Evolutionary conservation across 257 asterid genomes (phyloP).

Genomic region (Petrea volubilis): DNA sequence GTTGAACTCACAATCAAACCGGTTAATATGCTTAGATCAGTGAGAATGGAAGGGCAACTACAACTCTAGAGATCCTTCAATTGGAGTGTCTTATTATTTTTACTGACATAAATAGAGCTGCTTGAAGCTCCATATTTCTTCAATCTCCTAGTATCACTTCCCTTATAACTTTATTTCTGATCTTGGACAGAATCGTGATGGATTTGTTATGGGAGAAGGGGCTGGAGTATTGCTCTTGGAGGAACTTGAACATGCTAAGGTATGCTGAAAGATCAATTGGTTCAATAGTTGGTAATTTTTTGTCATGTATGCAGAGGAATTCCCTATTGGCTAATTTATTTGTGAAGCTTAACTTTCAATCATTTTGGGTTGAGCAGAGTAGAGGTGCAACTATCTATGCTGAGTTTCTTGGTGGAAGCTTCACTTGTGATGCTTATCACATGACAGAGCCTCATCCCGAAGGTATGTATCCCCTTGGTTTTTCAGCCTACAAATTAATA

Average conservation of each 20-base stretch:
- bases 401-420: conserved; percentile 88
- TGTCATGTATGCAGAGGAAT: not conserved
- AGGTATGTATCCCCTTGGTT: conserved; percentile 42
- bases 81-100: not conserved
- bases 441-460: conserved; percentile 88
- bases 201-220: conserved; percentile 96
- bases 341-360: conserved; percentile 7
- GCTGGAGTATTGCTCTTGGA: conserved; percentile 84
- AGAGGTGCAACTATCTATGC: conserved; percentile 84
- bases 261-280: conserved; percentile 20
- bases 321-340: conserved; percentile 1
- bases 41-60: not conserved
- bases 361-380: conserved; percentile 42
- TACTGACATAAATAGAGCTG: not conserved
- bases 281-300: not conserved
- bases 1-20: not conserved
- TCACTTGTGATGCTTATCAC: conserved; percentile 85
- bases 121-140: conserved; percentile 2
- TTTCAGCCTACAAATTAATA: conserved; percentile 9
- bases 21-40: not conserved
- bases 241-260: conserved; percentile 93
- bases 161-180: conserved; percentile 4
- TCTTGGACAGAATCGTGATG: conserved; percentile 73
- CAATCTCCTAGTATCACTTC: not conserved
- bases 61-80: not conserved